phyloP scores from a whole-genome alignment of 106 monocot species.

The Dioscorea alata region DNA sequence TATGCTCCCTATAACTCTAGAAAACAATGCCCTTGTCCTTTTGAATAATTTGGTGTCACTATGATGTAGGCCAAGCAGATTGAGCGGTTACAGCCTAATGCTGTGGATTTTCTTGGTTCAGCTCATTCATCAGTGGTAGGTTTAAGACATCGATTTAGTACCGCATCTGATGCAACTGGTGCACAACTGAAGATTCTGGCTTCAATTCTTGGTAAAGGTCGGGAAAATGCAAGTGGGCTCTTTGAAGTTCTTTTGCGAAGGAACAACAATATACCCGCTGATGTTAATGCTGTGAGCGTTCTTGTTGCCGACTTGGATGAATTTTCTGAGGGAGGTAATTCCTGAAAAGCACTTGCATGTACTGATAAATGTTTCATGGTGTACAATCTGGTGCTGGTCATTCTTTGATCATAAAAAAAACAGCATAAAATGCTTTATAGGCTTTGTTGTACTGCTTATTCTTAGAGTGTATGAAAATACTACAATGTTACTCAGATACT shows the following conservation, averaged over 20 bases:
- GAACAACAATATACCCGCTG: slow-evolving; percentile 60
- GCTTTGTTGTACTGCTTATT: too few species aligned
- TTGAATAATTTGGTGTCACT: not conserved
- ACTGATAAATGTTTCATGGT: too few species aligned
- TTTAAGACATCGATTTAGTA: slow-evolving; percentile 56
- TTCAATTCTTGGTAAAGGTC: slow-evolving; percentile 43
- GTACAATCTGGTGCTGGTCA: too few species aligned
- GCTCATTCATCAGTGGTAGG: slow-evolving; percentile 73
- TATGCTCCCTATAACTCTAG: too few species aligned
- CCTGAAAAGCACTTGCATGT: not conserved
- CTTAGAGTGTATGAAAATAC: too few species aligned
- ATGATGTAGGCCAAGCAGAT: slow-evolving; percentile 32
- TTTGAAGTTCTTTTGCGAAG: slow-evolving; percentile 69
- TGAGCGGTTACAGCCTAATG: slow-evolving; percentile 10
- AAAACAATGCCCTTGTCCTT: too few species aligned
- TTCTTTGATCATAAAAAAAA: too few species aligned
- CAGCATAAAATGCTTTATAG: too few species aligned
- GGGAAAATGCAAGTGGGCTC: slow-evolving; percentile 31
- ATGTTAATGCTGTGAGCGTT: slow-evolving; percentile 81
- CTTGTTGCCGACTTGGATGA: slow-evolving; percentile 46
- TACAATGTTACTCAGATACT: too few species aligned
- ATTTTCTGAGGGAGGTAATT: slow-evolving; percentile 44
- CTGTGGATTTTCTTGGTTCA: slow-evolving; percentile 42
- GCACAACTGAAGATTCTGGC: slow-evolving; percentile 50
- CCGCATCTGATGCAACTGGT: slow-evolving; percentile 38